These are phyloP conservation scores for Ophiocordyceps camponoti-leonardi DNA, from an alignment of 2,329 filamentous ascomycete genomes.

Conservation along the genomic window DNA sequence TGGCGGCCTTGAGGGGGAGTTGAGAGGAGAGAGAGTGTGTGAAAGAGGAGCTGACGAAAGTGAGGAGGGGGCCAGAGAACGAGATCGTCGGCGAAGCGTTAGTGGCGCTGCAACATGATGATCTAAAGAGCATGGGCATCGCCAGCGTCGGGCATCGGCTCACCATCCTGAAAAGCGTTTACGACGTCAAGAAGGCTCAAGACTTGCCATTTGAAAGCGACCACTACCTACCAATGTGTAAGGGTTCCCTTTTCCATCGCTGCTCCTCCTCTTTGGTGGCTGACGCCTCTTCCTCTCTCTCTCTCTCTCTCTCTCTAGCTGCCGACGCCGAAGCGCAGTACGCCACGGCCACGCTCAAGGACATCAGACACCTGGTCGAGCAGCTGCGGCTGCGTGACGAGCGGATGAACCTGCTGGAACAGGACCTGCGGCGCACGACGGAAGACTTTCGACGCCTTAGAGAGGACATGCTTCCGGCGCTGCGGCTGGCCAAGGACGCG, in stretches of 20 bases:
- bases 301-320: constrained; percentile 33
- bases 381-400: constrained; percentile 83
- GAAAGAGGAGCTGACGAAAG: not conserved
- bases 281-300: not conserved
- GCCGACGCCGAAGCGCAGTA: constrained; percentile 79
- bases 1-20: no score
- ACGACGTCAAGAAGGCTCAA: constrained; percentile 89
- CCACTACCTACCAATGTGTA: constrained; percentile 87
- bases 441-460: constrained; percentile 80
- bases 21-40: not conserved
- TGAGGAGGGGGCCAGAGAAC: constrained; percentile 45
- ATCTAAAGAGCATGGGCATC: constrained; percentile 90
- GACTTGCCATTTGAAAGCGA: constrained; percentile 82
- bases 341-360: constrained; percentile 75
- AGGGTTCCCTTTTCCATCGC: not conserved
- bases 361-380: constrained; percentile 80
- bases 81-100: constrained; percentile 86
- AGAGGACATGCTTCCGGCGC: constrained; percentile 79
- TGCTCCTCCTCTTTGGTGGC: no score
- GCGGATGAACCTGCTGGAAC: constrained; percentile 67
- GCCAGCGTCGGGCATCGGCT: constrained; percentile 83
- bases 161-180: constrained; percentile 88
- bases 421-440: constrained; percentile 64
- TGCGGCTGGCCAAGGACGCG: constrained; percentile 81
- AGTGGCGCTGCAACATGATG: constrained; percentile 75